A percentile compares a stretch with the other conserved stretches of the same genome.
Conservation (phyloP, 345 rosid genomes). For the Eutrema yunnanense region DNA sequence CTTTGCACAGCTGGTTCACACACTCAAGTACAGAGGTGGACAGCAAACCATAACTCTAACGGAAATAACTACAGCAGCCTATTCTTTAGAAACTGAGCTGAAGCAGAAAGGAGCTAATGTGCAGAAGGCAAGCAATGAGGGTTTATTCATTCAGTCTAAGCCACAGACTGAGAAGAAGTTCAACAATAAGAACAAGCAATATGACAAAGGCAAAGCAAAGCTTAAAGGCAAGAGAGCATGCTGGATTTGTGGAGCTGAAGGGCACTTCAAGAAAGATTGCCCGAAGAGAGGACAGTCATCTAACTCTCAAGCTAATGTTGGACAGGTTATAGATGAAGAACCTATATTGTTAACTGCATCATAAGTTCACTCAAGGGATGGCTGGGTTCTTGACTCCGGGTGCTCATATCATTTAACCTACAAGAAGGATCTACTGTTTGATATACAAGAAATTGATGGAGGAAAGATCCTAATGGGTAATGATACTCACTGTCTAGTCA, state of each 20-base stretch:
- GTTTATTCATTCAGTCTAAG: neutral
- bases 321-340: neutral
- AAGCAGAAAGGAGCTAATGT: neutral
- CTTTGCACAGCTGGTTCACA: neutral
- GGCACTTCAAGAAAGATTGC: neutral
- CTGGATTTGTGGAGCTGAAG: neutral
- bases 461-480: no score
- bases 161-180: no score
- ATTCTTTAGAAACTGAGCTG: neutral
- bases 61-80: neutral
- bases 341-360: no score
- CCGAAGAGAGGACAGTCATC: neutral
- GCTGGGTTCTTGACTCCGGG: no score
- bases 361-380: no score
- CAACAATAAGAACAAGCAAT: no score
- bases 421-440: no score
- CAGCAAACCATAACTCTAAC: neutral
- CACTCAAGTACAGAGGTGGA: neutral
- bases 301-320: neutral
- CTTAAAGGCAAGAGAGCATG: neutral
- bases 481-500: no score
- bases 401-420: no score
- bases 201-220: no score
- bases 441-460: no score
- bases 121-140: neutral